These are phyloP conservation scores for Apiosordaria backusii DNA, from an alignment of 495 filamentous ascomycete genomes.

Conservation along the genomic window DNA sequence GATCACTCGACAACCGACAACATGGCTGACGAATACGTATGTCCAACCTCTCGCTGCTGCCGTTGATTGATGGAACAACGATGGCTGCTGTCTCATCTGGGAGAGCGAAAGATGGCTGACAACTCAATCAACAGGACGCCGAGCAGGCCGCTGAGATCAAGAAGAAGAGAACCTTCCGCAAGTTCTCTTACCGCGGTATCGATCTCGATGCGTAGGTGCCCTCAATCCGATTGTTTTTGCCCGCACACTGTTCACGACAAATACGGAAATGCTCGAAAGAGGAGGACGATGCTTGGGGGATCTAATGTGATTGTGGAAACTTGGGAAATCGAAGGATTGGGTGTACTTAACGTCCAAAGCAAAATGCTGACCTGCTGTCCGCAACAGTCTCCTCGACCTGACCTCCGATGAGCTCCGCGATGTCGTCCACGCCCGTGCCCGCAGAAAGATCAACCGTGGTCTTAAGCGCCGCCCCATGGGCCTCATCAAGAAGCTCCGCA, in stretches of 20 bases:
- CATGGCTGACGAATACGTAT: conserved; percentile 97
- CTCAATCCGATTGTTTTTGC: conserved; percentile 10
- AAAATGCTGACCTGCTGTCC: conserved; percentile 21
- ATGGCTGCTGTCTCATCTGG: conserved; percentile 5
- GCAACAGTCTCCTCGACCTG: conserved; percentile 81
- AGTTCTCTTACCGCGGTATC: conserved; percentile 99
- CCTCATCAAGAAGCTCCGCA: conserved; percentile 99
- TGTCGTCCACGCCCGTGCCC: conserved; percentile 97
- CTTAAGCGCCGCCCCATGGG: conserved; percentile 99
- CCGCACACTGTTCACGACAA: not conserved
- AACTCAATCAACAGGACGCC: conserved; percentile 59
- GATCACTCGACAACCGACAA: conserved; percentile 53
- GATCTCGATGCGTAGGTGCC: conserved; percentile 92
- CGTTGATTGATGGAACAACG: not conserved
- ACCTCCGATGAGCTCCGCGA: conserved; percentile 97
- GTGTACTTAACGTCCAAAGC: not conserved
- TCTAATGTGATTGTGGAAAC: not conserved
- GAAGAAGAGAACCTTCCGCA: conserved; percentile 99
- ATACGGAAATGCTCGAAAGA: not conserved
- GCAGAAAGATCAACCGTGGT: conserved; percentile 97
- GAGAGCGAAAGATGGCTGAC: conserved; percentile 3
- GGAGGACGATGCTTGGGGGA: conserved; percentile 6
- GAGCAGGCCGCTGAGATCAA: conserved; percentile 98
- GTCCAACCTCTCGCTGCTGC: conserved; percentile 36
- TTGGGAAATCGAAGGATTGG: not conserved